phyloP scores from a whole-genome alignment of 2,329 filamentous ascomycete species.

The Pseudocercospora eumusae region DNA sequence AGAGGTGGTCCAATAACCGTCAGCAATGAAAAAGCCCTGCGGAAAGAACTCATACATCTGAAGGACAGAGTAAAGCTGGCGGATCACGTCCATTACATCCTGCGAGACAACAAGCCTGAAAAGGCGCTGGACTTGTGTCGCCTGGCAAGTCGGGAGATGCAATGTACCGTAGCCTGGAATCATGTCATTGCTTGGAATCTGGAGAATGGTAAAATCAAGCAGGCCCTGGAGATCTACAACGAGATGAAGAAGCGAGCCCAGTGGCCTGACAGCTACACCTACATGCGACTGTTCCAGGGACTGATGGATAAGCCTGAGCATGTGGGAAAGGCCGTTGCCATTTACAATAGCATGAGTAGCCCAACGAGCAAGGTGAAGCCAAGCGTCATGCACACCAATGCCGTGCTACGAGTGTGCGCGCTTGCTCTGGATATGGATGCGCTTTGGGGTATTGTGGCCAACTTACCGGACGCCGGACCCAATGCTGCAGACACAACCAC shows the following conservation, averaged over 20 bases:
- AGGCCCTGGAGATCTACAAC: conserved; percentile 81
- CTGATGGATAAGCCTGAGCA: conserved; percentile 62
- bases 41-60: conserved; percentile 63
- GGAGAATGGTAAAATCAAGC: conserved; percentile 58
- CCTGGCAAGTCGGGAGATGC: conserved; percentile 64
- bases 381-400: conserved; percentile 82
- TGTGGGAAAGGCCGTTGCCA: conserved; percentile 67
- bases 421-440: conserved; percentile 74
- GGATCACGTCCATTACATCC: conserved; percentile 62
- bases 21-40: conserved; percentile 40
- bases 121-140: conserved; percentile 70
- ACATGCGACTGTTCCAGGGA: conserved; percentile 78
- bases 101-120: conserved; percentile 62
- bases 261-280: conserved; percentile 77
- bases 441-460: conserved; percentile 74
- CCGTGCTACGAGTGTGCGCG: conserved; percentile 79
- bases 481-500: conserved; percentile 69
- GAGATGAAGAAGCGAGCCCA: conserved; percentile 98
- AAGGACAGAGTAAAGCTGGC: conserved; percentile 73
- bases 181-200: conserved; percentile 74
- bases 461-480: conserved; percentile 64
- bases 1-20: conserved; percentile 15
- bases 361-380: conserved; percentile 66
- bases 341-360: conserved; percentile 74
- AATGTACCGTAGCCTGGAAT: conserved; percentile 83